Base-by-base conservation (phyloP, 148 eudicot species). In the Gaultheria prostrata region DNA sequence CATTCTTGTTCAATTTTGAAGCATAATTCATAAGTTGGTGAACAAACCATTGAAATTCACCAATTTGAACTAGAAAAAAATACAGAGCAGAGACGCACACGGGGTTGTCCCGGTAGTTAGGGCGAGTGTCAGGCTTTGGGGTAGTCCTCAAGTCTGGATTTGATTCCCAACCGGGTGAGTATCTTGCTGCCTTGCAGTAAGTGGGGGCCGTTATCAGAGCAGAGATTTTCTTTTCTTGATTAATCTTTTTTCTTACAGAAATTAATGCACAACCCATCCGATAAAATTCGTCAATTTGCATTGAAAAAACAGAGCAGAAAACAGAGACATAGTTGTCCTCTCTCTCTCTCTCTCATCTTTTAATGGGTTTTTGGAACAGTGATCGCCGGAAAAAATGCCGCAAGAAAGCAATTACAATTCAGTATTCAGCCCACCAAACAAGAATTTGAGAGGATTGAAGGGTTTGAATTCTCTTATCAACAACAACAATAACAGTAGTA, bases 381-480 rank as follows among this genome's bases (percentile, higher is more conserved):
- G 78, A 75, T 78, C 51, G 61, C 2, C 30, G 21, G 80, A 24
- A 45, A 76, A 81, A 85, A 94, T 94, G 98, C 90, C 89, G 70
- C 91, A 86, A 67, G 96, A 93, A 73, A 82, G 83, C 82, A 83
- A 73, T 82, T 24, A 35, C 63, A 70, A 46, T 6, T 69, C 85
- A 26, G 79, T 85, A 46, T 87, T 87, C 79, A 82, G 24, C 13
- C 85, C 89, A 24, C 89, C 91, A 13, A 72, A 76, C 84, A 92
- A 89, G 86, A 92, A 89, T 35, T 82, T 86, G 88, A 89, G 92
- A 82, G 98, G 97, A 53, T 80, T 93, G 61, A 95, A 95, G 89
- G 90, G 90, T 71, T 72, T 92, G 85, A 84, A 90, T 74, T 51
- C 85, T 30, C 82, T 82, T 71, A 69, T 15, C 20, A 80, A 82